Conservation (phyloP, 805 yeast species). For the Metschnikowia orientalis region DNA sequence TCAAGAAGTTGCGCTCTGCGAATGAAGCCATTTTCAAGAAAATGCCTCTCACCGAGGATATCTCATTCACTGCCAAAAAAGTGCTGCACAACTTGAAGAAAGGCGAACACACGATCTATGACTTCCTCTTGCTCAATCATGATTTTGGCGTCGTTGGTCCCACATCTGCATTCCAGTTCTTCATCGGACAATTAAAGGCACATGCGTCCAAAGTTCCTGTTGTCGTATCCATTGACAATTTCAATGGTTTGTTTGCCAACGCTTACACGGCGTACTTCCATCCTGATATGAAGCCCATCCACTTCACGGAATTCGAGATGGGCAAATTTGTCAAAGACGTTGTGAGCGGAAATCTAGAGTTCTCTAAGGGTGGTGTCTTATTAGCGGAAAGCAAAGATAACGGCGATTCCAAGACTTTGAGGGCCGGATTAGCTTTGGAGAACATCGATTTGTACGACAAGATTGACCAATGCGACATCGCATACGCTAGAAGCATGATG, state of each 20-base stretch:
- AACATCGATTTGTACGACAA: slow-evolving; percentile 55
- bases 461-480: slow-evolving; percentile 47
- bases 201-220: slow-evolving; percentile 52
- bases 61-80: slow-evolving; percentile 30
- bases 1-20: slow-evolving; percentile 42
- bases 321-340: slow-evolving; percentile 53
- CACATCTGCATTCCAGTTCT: slow-evolving; percentile 47
- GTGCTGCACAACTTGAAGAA: slow-evolving; percentile 30
- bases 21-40: slow-evolving; percentile 33
- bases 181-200: slow-evolving; percentile 50
- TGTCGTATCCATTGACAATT: slow-evolving; percentile 67
- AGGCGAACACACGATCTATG: slow-evolving; percentile 27
- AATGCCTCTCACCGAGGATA: slow-evolving; percentile 33
- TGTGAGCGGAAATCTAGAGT: slow-evolving; percentile 48
- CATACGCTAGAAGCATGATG: slow-evolving; percentile 47
- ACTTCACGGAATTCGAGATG: slow-evolving; percentile 59
- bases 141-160: slow-evolving; percentile 38
- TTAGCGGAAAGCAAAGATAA: slow-evolving; percentile 56
- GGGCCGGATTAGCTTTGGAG: slow-evolving; percentile 52
- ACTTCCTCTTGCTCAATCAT: slow-evolving; percentile 28
- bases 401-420: slow-evolving; percentile 48
- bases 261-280: slow-evolving; percentile 60
- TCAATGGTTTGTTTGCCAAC: slow-evolving; percentile 55
- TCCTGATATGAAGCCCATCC: slow-evolving; percentile 50
- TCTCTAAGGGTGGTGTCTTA: slow-evolving; percentile 61